A percentile compares a stretch with the other conserved stretches of the same genome.
Evolutionary conservation across 305 asterid genomes (phyloP).

Genomic region (Fraxinus nigra): DNA sequence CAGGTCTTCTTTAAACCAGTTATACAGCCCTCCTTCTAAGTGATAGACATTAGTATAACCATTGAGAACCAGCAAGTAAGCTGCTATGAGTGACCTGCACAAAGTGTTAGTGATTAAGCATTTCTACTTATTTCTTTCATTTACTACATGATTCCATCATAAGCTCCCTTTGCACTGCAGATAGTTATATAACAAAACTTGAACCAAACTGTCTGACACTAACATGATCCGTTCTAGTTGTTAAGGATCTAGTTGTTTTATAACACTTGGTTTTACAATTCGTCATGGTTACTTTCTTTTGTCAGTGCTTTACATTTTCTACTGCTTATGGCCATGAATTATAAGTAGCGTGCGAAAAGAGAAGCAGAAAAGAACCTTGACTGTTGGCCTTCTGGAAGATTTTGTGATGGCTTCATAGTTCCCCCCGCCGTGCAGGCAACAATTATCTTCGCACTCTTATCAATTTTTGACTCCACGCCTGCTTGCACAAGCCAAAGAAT

Average conservation of each 20-base stretch:
- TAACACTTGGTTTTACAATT: neutral
- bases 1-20: constrained; percentile 71
- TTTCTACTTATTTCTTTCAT: constrained; percentile 11
- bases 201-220: neutral
- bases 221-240: neutral
- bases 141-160: neutral
- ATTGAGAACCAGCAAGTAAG: constrained; percentile 82
- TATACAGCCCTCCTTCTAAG: constrained; percentile 83
- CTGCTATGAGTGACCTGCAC: constrained; percentile 93
- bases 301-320: neutral
- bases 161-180: neutral
- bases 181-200: neutral
- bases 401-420: constrained; percentile 75
- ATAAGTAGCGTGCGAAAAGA: neutral
- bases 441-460: constrained; percentile 73
- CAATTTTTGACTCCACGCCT: constrained; percentile 77
- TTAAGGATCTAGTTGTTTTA: neutral
- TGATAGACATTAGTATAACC: constrained; percentile 79
- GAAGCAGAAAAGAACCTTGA: constrained; percentile 52
- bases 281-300: neutral
- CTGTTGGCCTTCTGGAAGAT: constrained; percentile 90
- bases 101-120: constrained; percentile 14
- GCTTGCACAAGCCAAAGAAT: constrained; percentile 24
- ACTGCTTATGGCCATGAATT: neutral
- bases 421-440: constrained; percentile 97